Base-by-base conservation (phyloP, 345 rosid species). In the Eucalyptus regnans region DNA sequence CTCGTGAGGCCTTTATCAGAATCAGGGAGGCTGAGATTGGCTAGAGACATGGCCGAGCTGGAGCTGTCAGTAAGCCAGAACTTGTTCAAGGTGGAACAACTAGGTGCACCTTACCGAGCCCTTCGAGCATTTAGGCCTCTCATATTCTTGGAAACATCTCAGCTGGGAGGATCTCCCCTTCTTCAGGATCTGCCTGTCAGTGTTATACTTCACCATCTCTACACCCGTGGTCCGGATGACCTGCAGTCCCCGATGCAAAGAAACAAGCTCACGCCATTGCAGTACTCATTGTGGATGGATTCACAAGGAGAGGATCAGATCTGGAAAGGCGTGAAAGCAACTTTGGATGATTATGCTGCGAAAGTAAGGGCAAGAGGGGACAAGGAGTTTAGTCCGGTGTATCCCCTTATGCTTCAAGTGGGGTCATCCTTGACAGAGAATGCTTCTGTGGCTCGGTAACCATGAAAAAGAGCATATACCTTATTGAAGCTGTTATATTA, bases 31-130 rank as follows among this genome's bases (percentile, higher is more conserved):
- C 95, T 98, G 91, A 95, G 99, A 88, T 95, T 98, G 98, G 99
- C 99, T 49, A 93, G 95, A 91, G 99, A 98, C 93, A 98, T 98
- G 99, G 99, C 99, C 15, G 99, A 98, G 94, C 93, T 98, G 86
- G 99, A 98, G 94, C 93, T 98, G 88, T 94, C 98, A 13, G 99
- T 98, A 79, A 97, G 99, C 87, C 99, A 98, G 92, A 96, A 95
- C 91, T 86, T 98, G 91, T 97, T 96, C 91, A 98, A 99, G 7
- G 99, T 97, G n/a, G 99, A 98, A 92, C 99, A 97, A 89, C 98
- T 98, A 13, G 98, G 99, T 86, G 93, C 98, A 50, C 99, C 99
- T 1, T 97, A 97, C 90, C 93, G 96, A 89, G 99, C 99, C 83
- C 99, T 98, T 80, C 93, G 99, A 89, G 99, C 99, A 87, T 98